Percentiles rank a stretch among this genome's conserved stretches.
These are phyloP conservation scores for Ophiostoma perfectum DNA, from an alignment of 2,329 filamentous ascomycete species.

Conservation along the genomic window DNA sequence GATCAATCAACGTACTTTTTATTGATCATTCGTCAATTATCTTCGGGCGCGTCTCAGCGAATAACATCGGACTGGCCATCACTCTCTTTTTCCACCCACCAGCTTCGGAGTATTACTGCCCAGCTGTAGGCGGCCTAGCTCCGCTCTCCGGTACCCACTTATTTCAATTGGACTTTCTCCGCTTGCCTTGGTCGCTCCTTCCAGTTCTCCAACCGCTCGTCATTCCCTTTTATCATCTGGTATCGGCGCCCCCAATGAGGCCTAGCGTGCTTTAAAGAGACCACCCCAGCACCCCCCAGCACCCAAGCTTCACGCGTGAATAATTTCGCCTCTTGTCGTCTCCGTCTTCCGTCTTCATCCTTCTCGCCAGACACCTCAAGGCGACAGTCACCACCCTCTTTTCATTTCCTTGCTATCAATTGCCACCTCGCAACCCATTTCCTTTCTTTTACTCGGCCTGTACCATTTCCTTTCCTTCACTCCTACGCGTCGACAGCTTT, in stretches of 20 bases:
- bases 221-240: constrained; percentile 1
- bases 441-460: not conserved
- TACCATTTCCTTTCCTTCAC: not conserved
- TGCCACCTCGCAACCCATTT: not conserved
- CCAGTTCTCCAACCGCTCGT: not conserved
- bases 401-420: not conserved
- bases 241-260: not conserved
- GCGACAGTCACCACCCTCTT: too few relatives aligned
- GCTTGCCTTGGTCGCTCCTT: not conserved
- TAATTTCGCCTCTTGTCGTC: constrained; percentile 9
- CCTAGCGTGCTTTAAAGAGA: not conserved
- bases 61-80: not conserved
- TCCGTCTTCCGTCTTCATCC: not conserved
- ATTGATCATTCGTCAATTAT: not conserved
- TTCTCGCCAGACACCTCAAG: not conserved
- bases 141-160: too few relatives aligned
- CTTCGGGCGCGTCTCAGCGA: constrained; percentile 1
- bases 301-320: not conserved
- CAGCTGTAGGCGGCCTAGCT: not conserved
- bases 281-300: too few relatives aligned
- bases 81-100: not conserved
- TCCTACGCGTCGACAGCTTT: not conserved
- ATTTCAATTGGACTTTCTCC: not conserved
- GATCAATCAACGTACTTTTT: too few relatives aligned
- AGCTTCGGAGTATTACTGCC: not conserved